Percentiles rank a stretch among this genome's conserved stretches.
phyloP scores from a whole-genome alignment of 192 early-diverging fungal genomes.

The Coemansia sp. region DNA sequence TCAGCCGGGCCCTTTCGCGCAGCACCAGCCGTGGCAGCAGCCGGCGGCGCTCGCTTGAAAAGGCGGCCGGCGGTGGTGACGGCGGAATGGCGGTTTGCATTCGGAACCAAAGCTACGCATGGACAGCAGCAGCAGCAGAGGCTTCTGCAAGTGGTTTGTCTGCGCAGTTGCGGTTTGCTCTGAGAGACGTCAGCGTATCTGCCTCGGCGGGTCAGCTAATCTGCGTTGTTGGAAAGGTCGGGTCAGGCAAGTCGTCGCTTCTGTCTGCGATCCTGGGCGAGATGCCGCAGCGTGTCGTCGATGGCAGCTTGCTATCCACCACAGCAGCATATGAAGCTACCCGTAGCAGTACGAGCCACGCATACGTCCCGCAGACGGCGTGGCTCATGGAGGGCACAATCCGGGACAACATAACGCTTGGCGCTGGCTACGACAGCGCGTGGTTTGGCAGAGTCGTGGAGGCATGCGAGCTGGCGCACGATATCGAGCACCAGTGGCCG shows the following conservation, averaged over 20 bases:
- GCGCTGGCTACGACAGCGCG: conserved; percentile 18
- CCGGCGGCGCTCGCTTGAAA: too few species aligned
- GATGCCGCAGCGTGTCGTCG: conserved; percentile 28
- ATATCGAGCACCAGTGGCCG: conserved; percentile 18
- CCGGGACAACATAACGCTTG: conserved; percentile 52
- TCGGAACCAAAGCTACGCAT: conserved; percentile 3
- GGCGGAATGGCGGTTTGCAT: conserved; percentile 10
- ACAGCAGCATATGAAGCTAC: neutral
- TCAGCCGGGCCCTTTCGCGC: conserved; percentile 5
- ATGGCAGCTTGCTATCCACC: too few species aligned
- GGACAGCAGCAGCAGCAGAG: neutral
- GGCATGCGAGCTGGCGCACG: conserved; percentile 30
- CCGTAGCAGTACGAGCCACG: neutral
- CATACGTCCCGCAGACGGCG: conserved; percentile 36
- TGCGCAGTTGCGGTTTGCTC: conserved; percentile 33
- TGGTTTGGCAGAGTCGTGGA: conserved; percentile 27
- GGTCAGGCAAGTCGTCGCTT: conserved; percentile 82
- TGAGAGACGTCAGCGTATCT: conserved; percentile 57
- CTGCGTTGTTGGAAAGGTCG: conserved; percentile 78
- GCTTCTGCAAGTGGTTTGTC: neutral
- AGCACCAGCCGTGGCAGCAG: neutral
- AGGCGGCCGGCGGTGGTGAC: too few species aligned
- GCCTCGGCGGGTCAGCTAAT: conserved; percentile 64
- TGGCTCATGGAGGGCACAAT: conserved; percentile 52
- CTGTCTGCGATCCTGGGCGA: conserved; percentile 79